Evolutionary conservation across 148 eudicot genomes (phyloP).

Genomic region (Nepenthes gracilis): DNA sequence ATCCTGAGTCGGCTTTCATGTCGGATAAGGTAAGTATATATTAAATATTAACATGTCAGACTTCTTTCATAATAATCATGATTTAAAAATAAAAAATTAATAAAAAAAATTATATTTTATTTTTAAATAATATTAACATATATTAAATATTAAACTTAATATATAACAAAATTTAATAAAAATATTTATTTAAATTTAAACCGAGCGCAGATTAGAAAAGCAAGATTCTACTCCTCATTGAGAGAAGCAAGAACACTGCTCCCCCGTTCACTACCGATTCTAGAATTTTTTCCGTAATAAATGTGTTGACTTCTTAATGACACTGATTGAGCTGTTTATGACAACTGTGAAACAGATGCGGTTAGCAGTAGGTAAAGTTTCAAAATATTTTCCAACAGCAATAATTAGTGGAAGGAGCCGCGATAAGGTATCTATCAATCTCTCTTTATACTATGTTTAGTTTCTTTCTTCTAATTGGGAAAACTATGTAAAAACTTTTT

Average conservation of each 20-base stretch:
- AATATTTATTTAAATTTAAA: no score
- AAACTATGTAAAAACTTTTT: no score
- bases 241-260: no score
- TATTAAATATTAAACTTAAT: no score
- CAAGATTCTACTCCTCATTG: no score
- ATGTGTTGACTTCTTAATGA: not conserved
- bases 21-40: slow-evolving; percentile 40
- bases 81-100: no score
- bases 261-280: not conserved
- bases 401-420: slow-evolving; percentile 85
- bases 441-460: no score
- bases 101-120: no score
- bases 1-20: slow-evolving; percentile 54
- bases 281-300: not conserved
- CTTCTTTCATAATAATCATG: no score
- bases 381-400: slow-evolving; percentile 69
- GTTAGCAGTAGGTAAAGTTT: slow-evolving; percentile 58
- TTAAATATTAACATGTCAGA: not conserved
- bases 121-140: no score
- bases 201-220: no score
- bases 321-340: not conserved
- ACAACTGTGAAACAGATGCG: slow-evolving; percentile 46
- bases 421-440: slow-evolving; percentile 39
- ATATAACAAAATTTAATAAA: not conserved
- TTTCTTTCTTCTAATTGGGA: no score